Percentiles rank a stretch among this genome's conserved stretches.
Conservation (phyloP, 2,329 filamentous ascomycete genomes). For the Beauveria medogensis region DNA sequence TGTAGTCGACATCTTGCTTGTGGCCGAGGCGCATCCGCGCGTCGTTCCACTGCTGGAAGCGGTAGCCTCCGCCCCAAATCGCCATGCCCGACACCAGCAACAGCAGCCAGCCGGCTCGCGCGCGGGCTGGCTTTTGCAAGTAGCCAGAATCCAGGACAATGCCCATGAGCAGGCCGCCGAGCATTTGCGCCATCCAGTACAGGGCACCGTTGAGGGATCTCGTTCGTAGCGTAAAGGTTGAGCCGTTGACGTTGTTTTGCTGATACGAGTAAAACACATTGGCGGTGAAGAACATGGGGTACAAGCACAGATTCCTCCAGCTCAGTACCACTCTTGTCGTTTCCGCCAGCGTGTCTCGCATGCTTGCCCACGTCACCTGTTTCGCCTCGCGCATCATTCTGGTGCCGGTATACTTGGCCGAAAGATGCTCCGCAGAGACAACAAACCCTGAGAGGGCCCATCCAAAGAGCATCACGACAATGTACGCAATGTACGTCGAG, state of each 20-base stretch:
- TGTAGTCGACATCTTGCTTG: not conserved
- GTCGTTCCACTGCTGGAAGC: constrained; percentile 52
- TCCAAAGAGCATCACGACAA: constrained; percentile 62
- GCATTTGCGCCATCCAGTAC: constrained; percentile 74
- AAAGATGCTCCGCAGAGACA: not conserved
- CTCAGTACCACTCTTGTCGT: constrained; percentile 57
- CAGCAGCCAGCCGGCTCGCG: constrained; percentile 29
- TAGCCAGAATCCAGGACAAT: constrained; percentile 55
- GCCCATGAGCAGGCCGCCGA: constrained; percentile 67
- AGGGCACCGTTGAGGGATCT: constrained; percentile 69
- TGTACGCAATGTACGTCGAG: constrained; percentile 72
- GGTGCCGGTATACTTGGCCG: not conserved
- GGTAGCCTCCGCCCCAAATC: constrained; percentile 54
- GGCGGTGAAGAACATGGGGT: constrained; percentile 72
- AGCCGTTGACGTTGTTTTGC: constrained; percentile 67
- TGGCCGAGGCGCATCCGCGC: constrained; percentile 22
- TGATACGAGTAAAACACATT: constrained; percentile 75
- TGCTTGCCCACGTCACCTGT: constrained; percentile 24
- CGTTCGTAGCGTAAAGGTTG: constrained; percentile 66
- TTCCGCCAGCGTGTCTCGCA: constrained; percentile 42
- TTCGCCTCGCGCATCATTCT: not conserved
- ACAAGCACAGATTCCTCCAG: constrained; percentile 67
- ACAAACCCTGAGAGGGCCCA: constrained; percentile 27
- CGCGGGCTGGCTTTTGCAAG: constrained; percentile 48
- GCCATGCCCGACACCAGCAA: constrained; percentile 41